phyloP scores from a whole-genome alignment of 2,329 filamentous ascomycete genomes.

The Hypomyces rosellus region DNA sequence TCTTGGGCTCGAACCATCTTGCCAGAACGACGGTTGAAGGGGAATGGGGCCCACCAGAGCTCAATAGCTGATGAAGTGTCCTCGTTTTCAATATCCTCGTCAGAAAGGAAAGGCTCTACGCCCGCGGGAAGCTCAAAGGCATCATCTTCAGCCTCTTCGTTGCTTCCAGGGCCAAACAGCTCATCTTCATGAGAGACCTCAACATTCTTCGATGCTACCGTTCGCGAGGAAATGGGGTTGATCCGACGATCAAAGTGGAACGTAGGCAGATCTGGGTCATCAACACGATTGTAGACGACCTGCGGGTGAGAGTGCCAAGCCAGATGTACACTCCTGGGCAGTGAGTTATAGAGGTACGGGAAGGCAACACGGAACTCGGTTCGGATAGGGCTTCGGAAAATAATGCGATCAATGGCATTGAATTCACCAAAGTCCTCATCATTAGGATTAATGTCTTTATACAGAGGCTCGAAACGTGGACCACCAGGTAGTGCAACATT shows the following conservation, averaged over 20 bases:
- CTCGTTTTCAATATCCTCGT: slow-evolving; percentile 81
- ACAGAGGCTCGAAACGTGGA: slow-evolving; percentile 90
- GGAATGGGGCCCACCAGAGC: slow-evolving; percentile 96
- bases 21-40: slow-evolving; percentile 89
- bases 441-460: slow-evolving; percentile 98
- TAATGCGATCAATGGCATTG: slow-evolving; percentile 98
- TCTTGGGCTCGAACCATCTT: slow-evolving; percentile 96
- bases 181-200: slow-evolving; percentile 88
- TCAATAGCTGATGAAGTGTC: slow-evolving; percentile 89
- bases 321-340: slow-evolving; percentile 87
- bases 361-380: slow-evolving; percentile 95
- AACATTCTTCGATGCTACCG: slow-evolving; percentile 91
- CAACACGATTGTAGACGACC: slow-evolving; percentile 80
- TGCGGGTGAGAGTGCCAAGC: slow-evolving; percentile 94
- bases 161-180: slow-evolving; percentile 75
- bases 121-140: slow-evolving; percentile 76
- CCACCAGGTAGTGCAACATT: slow-evolving; percentile 98
- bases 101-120: slow-evolving; percentile 80
- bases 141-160: slow-evolving; percentile 68
- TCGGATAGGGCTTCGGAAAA: slow-evolving; percentile 89
- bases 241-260: slow-evolving; percentile 98
- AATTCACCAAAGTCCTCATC: slow-evolving; percentile 99
- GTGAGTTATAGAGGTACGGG: slow-evolving; percentile 91
- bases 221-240: slow-evolving; percentile 93
- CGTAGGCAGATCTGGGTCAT: slow-evolving; percentile 83